These are phyloP conservation scores for Botrytis galanthina DNA, from an alignment of 2,329 filamentous ascomycete genomes.

Conservation along the genomic window DNA sequence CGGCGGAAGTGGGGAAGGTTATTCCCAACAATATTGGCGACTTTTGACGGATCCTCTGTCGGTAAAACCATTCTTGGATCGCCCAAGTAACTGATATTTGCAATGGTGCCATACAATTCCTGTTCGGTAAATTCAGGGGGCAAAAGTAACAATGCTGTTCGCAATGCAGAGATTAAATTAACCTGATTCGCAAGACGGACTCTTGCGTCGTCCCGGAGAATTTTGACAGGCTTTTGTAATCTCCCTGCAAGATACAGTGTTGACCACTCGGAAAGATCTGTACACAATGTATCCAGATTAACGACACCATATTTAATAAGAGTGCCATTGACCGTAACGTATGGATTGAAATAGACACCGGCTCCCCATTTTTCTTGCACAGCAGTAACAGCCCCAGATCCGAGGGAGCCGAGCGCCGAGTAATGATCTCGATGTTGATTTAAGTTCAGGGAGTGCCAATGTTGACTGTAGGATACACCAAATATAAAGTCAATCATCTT, in stretches of 20 bases:
- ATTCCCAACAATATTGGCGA: constrained; percentile 88
- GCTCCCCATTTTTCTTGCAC: constrained; percentile 88
- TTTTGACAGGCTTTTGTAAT: constrained; percentile 96
- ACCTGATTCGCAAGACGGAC: constrained; percentile 94
- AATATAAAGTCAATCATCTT: constrained; percentile 99
- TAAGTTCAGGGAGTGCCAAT: constrained; percentile 95
- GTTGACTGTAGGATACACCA: constrained; percentile 88
- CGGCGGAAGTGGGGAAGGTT: constrained; percentile 90
- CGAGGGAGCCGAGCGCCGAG: constrained; percentile 77
- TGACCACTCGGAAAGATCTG: constrained; percentile 86
- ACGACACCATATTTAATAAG: constrained; percentile 98
- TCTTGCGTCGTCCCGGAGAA: constrained; percentile 86
- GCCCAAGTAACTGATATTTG: constrained; percentile 88
- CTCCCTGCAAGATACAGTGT: constrained; percentile 95
- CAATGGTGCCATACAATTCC: constrained; percentile 86
- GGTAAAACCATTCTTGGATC: constrained; percentile 93
- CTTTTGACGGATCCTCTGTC: constrained; percentile 88
- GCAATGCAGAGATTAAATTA: constrained; percentile 87
- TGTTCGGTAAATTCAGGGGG: constrained; percentile 82
- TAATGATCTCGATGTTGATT: constrained; percentile 89
- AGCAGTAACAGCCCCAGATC: constrained; percentile 78
- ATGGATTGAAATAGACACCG: constrained; percentile 97
- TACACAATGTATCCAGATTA: constrained; percentile 83
- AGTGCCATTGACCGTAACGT: constrained; percentile 89
- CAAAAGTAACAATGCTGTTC: constrained; percentile 83